Evolutionary conservation across 139 green algal species (phyloP).

Genomic region (Asterochloris erici): DNA sequence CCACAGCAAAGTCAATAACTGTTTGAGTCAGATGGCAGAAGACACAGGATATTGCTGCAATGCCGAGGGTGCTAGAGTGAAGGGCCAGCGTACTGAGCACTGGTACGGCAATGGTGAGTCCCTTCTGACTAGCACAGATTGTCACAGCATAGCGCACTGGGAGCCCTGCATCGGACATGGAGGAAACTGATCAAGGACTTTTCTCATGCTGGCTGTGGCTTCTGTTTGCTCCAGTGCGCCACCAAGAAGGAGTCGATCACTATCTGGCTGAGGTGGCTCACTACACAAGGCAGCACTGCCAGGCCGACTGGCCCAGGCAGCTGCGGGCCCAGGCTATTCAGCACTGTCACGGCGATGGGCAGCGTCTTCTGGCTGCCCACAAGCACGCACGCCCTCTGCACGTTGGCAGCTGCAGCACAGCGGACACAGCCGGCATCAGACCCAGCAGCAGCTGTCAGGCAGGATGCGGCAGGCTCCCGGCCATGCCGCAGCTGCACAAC

Average conservation of each 20-base stretch:
- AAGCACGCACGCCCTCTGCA: slow-evolving; percentile 47
- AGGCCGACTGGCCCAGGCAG: slow-evolving; percentile 31
- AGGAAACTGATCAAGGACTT: no score
- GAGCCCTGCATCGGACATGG: not conserved
- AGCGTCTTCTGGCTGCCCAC: slow-evolving; percentile 56
- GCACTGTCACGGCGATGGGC: slow-evolving; percentile 59
- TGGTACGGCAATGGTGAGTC: no score
- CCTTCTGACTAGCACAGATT: not conserved
- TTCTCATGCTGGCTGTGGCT: not conserved
- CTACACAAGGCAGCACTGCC: slow-evolving; percentile 51
- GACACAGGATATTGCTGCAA: not conserved
- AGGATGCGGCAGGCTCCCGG: no score
- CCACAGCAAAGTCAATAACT: not conserved
- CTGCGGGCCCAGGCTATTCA: slow-evolving; percentile 31
- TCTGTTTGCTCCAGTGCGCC: slow-evolving; percentile 32
- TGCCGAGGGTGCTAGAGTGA: no score
- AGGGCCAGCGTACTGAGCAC: no score
- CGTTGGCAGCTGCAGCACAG: slow-evolving; percentile 1
- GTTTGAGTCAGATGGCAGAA: no score
- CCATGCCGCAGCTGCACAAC: no score
- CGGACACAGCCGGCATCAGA: not conserved
- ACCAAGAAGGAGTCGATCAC: slow-evolving; percentile 54
- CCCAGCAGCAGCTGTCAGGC: no score
- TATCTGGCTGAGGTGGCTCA: slow-evolving; percentile 52
- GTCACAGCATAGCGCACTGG: not conserved